phyloP scores from a whole-genome alignment of 805 yeast species.

The Suhomyces xylopsoci region DNA sequence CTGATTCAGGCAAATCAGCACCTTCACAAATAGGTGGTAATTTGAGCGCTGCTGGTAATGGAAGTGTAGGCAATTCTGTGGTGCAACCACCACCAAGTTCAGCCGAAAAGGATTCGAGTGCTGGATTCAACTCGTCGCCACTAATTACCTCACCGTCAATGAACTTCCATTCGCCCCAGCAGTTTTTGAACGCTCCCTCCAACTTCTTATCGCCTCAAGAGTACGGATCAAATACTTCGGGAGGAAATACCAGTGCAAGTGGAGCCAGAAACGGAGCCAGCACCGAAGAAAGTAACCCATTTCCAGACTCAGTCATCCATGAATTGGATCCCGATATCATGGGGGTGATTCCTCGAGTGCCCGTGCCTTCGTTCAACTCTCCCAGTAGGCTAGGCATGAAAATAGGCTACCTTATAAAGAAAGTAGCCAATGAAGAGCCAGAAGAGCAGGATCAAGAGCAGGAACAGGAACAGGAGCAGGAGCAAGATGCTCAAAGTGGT shows the following conservation, averaged over 20 bases:
- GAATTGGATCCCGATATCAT: slow-evolving; percentile 51
- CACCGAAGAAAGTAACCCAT: not conserved
- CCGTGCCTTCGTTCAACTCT: slow-evolving; percentile 67
- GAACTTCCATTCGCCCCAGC: slow-evolving; percentile 37
- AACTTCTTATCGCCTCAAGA: slow-evolving; percentile 34
- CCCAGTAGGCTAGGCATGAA: slow-evolving; percentile 68
- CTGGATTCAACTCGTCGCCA: slow-evolving; percentile 8
- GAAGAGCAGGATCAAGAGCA: not conserved
- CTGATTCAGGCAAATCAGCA: not conserved
- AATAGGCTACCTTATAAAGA: slow-evolving; percentile 63
- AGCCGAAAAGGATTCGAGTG: not conserved
- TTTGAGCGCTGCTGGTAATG: not conserved
- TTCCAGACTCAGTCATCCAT: slow-evolving; percentile 26
- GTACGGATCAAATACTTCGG: slow-evolving; percentile 7
- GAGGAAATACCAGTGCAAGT: not conserved
- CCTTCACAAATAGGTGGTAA: not conserved
- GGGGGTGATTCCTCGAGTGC: slow-evolving; percentile 56
- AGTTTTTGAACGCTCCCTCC: slow-evolving; percentile 31
- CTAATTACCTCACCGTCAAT: slow-evolving; percentile 30
- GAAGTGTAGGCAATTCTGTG: not conserved
- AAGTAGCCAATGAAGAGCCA: slow-evolving; percentile 13
- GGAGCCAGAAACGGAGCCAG: not conserved
- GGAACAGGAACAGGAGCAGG: too few species aligned
- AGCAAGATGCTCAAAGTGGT: not conserved
- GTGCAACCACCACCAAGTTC: not conserved